Percentiles rank a stretch among this genome's conserved stretches.
These are phyloP conservation scores for Triangularia verruculosa DNA, from an alignment of 2,329 filamentous ascomycete species.

Conservation along the genomic window DNA sequence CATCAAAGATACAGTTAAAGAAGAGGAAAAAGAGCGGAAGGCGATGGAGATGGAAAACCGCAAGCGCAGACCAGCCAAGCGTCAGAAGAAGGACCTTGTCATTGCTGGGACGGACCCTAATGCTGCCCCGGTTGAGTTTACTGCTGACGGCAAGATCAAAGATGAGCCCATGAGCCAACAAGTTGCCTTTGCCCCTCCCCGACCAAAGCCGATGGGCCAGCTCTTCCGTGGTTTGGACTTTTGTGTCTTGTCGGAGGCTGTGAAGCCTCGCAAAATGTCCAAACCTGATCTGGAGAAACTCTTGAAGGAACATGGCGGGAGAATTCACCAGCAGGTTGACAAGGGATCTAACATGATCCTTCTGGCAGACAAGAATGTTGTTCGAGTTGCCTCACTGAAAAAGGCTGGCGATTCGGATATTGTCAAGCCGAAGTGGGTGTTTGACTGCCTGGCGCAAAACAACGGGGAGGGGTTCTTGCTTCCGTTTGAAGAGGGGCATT, in stretches of 20 bases:
- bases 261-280: constrained; percentile 65
- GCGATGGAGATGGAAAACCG: constrained; percentile 73
- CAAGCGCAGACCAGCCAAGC: constrained; percentile 53
- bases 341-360: constrained; percentile 63
- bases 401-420: constrained; percentile 70
- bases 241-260: constrained; percentile 76
- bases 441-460: constrained; percentile 69
- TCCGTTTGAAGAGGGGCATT: constrained; percentile 58
- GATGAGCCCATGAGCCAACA: background rate
- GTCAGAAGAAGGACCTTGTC: constrained; percentile 64
- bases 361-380: constrained; percentile 73
- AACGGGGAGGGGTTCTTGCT: constrained; percentile 55
- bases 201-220: constrained; percentile 43
- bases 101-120: constrained; percentile 68
- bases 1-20: constrained; percentile 65
- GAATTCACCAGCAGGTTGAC: constrained; percentile 69
- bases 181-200: constrained; percentile 35
- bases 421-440: constrained; percentile 75
- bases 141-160: constrained; percentile 28
- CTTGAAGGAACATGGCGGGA: constrained; percentile 80
- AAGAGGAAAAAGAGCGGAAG: constrained; percentile 68
- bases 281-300: constrained; percentile 78
- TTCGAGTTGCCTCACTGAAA: constrained; percentile 80
- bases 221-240: constrained; percentile 77
- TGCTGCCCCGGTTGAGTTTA: constrained; percentile 44